Evolutionary conservation across 2,329 filamentous ascomycete genomes (phyloP), one percentile per base, ranked within the genome.

Genomic region (Westerdykella aurantiaca): DNA sequence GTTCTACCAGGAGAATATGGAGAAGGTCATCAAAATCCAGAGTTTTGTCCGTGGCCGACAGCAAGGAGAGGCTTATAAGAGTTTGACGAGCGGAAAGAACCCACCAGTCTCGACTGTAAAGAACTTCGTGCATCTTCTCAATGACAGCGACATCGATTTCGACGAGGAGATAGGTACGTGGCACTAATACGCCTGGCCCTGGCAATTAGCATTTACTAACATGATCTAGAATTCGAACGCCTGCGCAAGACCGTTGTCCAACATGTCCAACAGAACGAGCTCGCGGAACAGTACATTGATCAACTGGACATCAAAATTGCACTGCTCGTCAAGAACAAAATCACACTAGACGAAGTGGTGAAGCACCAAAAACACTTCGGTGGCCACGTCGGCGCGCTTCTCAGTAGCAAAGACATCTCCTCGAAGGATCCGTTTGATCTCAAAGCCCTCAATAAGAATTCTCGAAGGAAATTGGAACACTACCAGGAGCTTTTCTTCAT

Each of bases 301-400:
- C 93, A 98, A 64, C 79, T 98, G 31, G 94, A 98, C 63, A 95
- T 98, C 75, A 98, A 98, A 72, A 98, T 98, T 65, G 93, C 93
- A 1, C 79, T 98, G 3, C 77, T 98, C 14, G 93, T 98, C 58
- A 97, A 97, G 77, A 98, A 98, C 79, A 98, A 98, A 70, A 98
- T 98, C 60, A 97, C 93, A 0, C 77, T 98, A 4, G 93, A 98
- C 61, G 94, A 98, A 69, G 93, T 98, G 22, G 87, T 98, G 43
- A 88, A 89, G 58, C 93, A 97, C 63, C 93, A 98, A 63, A 91
- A 86, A 72, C 94, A 95, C 66, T 96, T 93, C 58, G 93, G 93
- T 44, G 90, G 91, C 2, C 86, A 93, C 59, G 83, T 90, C 17
- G 85, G 89, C 50, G 86, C 81, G 47, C 78, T 97, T 23, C 75